Base-by-base conservation (phyloP, 345 rosid genomes). In the Euphorbia lathyris region DNA sequence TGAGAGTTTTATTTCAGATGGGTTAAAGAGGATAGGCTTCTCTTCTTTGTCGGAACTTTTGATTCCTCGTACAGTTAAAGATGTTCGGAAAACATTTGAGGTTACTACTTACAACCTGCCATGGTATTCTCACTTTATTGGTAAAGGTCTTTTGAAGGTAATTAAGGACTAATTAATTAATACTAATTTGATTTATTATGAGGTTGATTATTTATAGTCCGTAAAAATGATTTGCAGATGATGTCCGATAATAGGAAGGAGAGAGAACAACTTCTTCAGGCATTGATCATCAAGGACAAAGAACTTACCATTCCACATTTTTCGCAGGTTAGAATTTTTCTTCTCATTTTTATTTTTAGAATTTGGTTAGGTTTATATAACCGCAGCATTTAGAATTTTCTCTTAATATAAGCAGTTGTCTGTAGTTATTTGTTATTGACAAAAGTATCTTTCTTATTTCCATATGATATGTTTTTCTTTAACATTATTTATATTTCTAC, bases 81-180 rank as follows among this genome's bases (percentile, higher is more conserved):
- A 73, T 7, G 50, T 77, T 30, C 74, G 62, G 22, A 42, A 26
- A 38, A 2, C 72, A 32, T 3, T 77, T 1, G 71, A 77, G 0
- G 13, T 60, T 20, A 80, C 56, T 3, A 14, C 42, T 22, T 67
- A 71, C 67, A 68, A 71, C 22, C 19, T 51, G 14, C 81, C 78
- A 0, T 58, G 68, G 63, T 4, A 72, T 19, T 83, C 85, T 4
- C 30, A 53, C 17, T 82, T 77, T 5, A 5, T 78, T 23, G 74
- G 23, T 71, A 72, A 71, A 34, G 55, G 76, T 42, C 3, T 38
- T 42, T n/a, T 79, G 32, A 75, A 81, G 85, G 86, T 79, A 82
- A 19, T 27, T 34, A n/a, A n/a, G n/a, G n/a, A n/a, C n/a, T n/a
- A 2, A 34, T 34, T 34, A 34, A 34, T 34, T 34, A 34, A 34